These are phyloP conservation scores for Escovopsis weberi DNA, from an alignment of 2,329 filamentous ascomycete species.

Conservation along the genomic window DNA sequence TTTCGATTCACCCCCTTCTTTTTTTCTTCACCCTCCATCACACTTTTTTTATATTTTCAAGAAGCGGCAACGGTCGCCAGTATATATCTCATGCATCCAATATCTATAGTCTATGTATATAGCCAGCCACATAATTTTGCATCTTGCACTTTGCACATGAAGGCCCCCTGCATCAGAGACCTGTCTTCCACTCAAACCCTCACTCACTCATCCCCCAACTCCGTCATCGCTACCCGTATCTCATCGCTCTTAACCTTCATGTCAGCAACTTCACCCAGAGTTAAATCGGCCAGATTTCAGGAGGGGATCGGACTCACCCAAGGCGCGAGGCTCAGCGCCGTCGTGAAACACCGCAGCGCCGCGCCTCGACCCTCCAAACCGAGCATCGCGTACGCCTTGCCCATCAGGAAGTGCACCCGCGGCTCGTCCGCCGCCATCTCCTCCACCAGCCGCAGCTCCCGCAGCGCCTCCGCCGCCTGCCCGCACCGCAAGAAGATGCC, in stretches of 20 bases:
- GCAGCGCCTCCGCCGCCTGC: slow-evolving; percentile 3
- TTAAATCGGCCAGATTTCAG: neutral
- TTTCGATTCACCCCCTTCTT: too few species aligned
- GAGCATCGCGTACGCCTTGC: slow-evolving; percentile 4
- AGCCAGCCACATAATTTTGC: too few species aligned
- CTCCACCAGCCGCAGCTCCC: slow-evolving; percentile 3
- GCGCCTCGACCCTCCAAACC: neutral
- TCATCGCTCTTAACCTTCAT: neutral
- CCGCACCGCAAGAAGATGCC: slow-evolving; percentile 3
- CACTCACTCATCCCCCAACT: too few species aligned
- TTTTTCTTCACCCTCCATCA: too few species aligned
- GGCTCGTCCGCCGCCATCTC: slow-evolving; percentile 4
- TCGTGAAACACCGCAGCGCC: neutral
- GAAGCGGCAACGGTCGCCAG: too few species aligned
- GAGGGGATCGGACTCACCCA: neutral
- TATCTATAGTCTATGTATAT: too few species aligned
- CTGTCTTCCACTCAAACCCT: too few species aligned
- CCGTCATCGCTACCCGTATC: neutral
- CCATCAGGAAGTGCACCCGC: slow-evolving; percentile 4
- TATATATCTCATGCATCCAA: too few species aligned
- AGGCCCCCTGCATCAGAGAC: too few species aligned
- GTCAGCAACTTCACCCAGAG: neutral
- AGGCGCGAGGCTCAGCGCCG: neutral
- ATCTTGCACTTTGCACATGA: too few species aligned
- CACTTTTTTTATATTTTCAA: too few species aligned